phyloP scores from a whole-genome alignment of 768 basidiomycete genomes.

The Omphalotus guepiniiformis region DNA sequence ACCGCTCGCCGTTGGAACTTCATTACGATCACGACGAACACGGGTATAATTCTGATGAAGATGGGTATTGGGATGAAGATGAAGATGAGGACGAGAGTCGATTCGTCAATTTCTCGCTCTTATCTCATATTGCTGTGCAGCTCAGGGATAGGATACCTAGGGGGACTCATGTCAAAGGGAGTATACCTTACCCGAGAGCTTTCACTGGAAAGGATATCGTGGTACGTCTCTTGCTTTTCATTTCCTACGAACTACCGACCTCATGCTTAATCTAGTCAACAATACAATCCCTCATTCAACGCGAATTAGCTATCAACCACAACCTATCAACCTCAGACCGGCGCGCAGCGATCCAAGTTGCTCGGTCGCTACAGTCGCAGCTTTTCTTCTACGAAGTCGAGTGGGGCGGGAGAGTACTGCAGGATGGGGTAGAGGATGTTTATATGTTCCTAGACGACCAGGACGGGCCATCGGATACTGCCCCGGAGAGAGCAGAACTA shows the following conservation, averaged over 20 bases:
- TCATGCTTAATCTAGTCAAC: constrained; percentile 53
- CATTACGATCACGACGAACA: no score
- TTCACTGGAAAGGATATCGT: constrained; percentile 97
- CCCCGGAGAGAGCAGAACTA: constrained; percentile 60
- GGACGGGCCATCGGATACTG: constrained; percentile 45
- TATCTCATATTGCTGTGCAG: constrained; percentile 87
- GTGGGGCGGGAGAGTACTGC: constrained; percentile 81
- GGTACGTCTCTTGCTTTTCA: constrained; percentile 42
- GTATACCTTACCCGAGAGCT: constrained; percentile 83
- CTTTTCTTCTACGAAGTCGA: constrained; percentile 97
- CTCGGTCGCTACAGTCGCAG: constrained; percentile 86
- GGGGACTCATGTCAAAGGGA: constrained; percentile 85
- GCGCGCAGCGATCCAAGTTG: constrained; percentile 81
- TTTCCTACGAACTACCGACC: background rate
- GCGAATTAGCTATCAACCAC: constrained; percentile 77
- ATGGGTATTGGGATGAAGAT: constrained; percentile 55
- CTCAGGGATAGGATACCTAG: constrained; percentile 87
- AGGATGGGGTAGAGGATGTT: constrained; percentile 89
- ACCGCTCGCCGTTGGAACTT: no score
- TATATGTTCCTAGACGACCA: constrained; percentile 89
- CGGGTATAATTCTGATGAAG: constrained; percentile 34
- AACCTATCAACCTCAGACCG: constrained; percentile 74
- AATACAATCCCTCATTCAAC: constrained; percentile 83
- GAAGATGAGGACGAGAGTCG: constrained; percentile 63
- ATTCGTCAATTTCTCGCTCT: constrained; percentile 84